Percentiles rank a stretch among this genome's conserved stretches.
Evolutionary conservation across 331 rosid species (phyloP).

Genomic region (Phaseolus coccineus): DNA sequence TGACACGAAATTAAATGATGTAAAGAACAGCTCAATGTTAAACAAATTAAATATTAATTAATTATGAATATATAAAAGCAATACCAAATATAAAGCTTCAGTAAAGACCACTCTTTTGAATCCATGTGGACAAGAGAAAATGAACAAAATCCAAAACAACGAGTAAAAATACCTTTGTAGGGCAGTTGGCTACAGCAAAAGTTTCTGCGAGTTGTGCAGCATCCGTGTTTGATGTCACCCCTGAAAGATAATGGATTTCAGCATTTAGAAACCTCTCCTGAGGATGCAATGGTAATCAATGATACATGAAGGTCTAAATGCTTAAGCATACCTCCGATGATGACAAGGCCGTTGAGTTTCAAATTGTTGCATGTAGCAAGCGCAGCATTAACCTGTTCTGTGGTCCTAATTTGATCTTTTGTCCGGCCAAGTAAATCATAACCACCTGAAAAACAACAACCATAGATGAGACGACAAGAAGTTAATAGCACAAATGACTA

Average conservation of each 20-base stretch:
- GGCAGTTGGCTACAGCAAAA: conserved; percentile 88
- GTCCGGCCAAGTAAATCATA: conserved; percentile 98
- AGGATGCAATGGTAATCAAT: not conserved
- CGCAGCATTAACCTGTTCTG: conserved; percentile 92
- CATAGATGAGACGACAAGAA: conserved; percentile 17
- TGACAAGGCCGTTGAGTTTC: conserved; percentile 95
- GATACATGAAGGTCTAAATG: conserved; percentile 14
- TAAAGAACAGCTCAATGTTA: not conserved
- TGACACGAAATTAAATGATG: conserved; percentile 6
- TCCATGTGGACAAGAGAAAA: conserved; percentile 26
- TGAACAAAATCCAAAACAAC: conserved; percentile 2
- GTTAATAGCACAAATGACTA: conserved; percentile 17
- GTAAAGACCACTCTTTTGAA: not conserved
- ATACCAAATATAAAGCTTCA: not conserved
- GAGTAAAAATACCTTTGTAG: conserved; percentile 70
- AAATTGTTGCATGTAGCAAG: conserved; percentile 77
- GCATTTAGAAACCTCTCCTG: conserved; percentile 32
- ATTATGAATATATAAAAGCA: conserved; percentile 12
- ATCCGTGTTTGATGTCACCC: conserved; percentile 97
- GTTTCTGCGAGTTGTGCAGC: conserved; percentile 99
- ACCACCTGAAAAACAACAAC: conserved; percentile 71
- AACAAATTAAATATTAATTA: not conserved
- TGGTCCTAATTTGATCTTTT: conserved; percentile 94
- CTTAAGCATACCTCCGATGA: conserved; percentile 81
- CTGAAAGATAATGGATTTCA: conserved; percentile 51